Percentiles rank a stretch among this genome's conserved stretches.
Evolutionary conservation across 805 yeast genomes (phyloP).

Genomic region (Barnettozyma sp.): DNA sequence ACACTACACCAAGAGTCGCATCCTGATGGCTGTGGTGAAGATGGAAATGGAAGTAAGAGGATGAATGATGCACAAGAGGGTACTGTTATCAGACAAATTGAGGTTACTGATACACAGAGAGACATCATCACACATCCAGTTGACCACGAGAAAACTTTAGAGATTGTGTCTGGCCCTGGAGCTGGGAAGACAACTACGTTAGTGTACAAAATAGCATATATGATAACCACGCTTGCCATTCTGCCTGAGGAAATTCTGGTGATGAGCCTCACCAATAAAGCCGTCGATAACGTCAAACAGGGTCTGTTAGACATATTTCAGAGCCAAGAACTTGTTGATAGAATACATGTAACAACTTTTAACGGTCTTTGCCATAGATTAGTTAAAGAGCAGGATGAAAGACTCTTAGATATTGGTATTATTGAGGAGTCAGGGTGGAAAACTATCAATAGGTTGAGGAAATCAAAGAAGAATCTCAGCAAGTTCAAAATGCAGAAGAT

Average conservation of each 20-base stretch:
- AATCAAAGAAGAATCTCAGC: conserved; percentile 9
- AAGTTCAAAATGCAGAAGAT: conserved; percentile 10
- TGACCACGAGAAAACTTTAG: conserved; percentile 34
- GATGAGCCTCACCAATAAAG: conserved; percentile 61
- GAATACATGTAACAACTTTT: conserved; percentile 43
- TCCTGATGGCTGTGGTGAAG: too few species aligned
- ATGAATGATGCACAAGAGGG: too few species aligned
- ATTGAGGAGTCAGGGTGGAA: conserved; percentile 53
- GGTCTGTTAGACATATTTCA: conserved; percentile 31
- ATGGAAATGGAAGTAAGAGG: too few species aligned
- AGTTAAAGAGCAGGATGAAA: conserved; percentile 31
- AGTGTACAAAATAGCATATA: conserved; percentile 43
- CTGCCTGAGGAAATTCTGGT: conserved; percentile 52
- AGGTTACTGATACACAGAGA: conserved; percentile 40
- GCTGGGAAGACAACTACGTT: conserved; percentile 65
- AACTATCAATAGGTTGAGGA: conserved; percentile 32
- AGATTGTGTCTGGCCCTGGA: conserved; percentile 66
- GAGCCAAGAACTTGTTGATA: conserved; percentile 29
- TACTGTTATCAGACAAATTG: too few species aligned
- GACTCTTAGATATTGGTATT: conserved; percentile 28
- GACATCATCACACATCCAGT: conserved; percentile 38
- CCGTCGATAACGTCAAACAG: conserved; percentile 43
- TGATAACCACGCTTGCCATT: conserved; percentile 32
- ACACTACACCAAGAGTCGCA: too few species aligned
- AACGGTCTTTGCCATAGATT: conserved; percentile 54